A percentile compares a stretch with the other conserved stretches of the same genome.
These are phyloP conservation scores for Penicillium expansum DNA, from an alignment of 2,329 filamentous ascomycete species.

Conservation along the genomic window DNA sequence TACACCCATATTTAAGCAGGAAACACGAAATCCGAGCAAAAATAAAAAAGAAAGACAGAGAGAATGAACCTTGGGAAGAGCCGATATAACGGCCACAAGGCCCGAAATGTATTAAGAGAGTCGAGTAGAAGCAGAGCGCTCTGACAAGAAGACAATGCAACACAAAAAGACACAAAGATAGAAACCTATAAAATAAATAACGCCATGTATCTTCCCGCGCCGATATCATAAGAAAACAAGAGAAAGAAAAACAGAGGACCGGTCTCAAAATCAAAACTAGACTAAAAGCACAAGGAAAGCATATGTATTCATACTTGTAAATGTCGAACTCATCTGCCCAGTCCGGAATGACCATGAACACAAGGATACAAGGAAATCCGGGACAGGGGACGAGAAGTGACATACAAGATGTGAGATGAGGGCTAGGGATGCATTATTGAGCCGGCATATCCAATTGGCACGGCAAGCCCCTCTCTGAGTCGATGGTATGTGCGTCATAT, in stretches of 20 bases:
- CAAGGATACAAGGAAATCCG: not conserved
- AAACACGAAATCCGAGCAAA: not conserved
- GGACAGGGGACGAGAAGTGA: not conserved
- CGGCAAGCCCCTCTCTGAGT: conserved; percentile 2
- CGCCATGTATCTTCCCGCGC: conserved; percentile 15
- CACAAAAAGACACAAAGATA: conserved; percentile 4
- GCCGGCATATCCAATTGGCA: not conserved
- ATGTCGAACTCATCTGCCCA: not conserved
- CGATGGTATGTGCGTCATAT: conserved; percentile 20
- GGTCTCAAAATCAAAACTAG: conserved; percentile 1
- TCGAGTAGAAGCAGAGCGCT: conserved; percentile 5
- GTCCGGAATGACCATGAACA: not conserved
- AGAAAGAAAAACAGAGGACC: conserved; percentile 10
- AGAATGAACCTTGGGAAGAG: not conserved
- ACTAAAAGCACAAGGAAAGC: conserved; percentile 6
- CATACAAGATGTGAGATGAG: not conserved
- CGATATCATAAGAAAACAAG: conserved; percentile 17
- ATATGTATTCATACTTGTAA: conserved; percentile 18
- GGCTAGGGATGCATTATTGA: not conserved
- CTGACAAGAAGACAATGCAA: conserved; percentile 8
- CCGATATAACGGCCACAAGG: conserved; percentile 7
- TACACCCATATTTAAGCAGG: not conserved
- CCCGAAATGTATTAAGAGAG: conserved; percentile 11
- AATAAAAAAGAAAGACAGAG: conserved; percentile 5
- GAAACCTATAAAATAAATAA: conserved; percentile 8